A percentile compares a stretch with the other conserved stretches of the same genome.
phyloP scores from a whole-genome alignment of 768 basidiomycete species.

The Leccinum uliginosum region DNA sequence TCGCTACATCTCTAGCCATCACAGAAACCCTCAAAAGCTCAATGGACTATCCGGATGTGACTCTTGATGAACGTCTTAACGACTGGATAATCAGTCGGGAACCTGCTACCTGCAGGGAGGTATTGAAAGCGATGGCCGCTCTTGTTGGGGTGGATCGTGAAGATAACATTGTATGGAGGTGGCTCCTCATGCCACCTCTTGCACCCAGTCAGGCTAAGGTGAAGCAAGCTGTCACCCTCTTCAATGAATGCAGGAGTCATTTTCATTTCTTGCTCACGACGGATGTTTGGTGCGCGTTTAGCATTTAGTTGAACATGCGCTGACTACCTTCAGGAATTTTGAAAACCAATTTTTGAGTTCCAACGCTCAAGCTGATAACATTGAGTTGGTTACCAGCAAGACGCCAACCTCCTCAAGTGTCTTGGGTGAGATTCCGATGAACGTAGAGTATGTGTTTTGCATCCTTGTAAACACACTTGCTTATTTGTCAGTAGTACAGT shows the following conservation, averaged over 20 bases:
- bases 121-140: neutral
- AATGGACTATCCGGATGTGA: neutral
- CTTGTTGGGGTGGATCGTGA: neutral
- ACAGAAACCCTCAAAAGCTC: neutral
- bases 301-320: no score
- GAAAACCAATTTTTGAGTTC: neutral
- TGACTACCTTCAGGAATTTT: constrained; percentile 1
- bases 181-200: neutral
- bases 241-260: neutral
- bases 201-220: neutral
- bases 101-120: neutral
- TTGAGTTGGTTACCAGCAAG: neutral
- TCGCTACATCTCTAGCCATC: neutral
- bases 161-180: neutral
- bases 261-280: constrained; percentile 2
- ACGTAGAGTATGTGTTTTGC: neutral
- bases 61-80: neutral
- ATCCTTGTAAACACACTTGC: neutral
- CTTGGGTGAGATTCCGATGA: neutral
- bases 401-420: neutral
- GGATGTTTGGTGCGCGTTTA: constrained; percentile 2
- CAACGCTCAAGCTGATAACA: neutral
- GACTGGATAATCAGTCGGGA: neutral
- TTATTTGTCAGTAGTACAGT: neutral
- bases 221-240: neutral